Evolutionary conservation across 768 basidiomycete species (phyloP).

Genomic region (Mycena indigotica): DNA sequence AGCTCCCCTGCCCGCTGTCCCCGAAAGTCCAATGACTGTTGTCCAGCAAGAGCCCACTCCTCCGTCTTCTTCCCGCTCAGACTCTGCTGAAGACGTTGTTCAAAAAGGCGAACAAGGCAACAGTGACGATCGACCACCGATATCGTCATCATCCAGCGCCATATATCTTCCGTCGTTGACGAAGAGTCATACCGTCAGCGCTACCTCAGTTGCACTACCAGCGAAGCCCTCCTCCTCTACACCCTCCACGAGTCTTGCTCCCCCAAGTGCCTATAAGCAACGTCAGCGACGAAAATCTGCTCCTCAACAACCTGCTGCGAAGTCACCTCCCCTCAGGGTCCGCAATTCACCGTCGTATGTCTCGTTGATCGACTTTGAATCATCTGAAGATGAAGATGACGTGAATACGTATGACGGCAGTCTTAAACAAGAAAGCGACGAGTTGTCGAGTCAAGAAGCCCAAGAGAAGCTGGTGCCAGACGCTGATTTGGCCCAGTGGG

Average conservation of each 20-base stretch:
- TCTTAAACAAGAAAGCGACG: background rate
- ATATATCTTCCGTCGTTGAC: background rate
- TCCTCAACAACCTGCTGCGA: slow-evolving; percentile 1
- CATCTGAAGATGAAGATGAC: slow-evolving; percentile 11
- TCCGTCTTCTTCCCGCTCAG: no score
- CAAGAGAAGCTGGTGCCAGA: slow-evolving; percentile 9
- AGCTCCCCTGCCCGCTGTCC: background rate
- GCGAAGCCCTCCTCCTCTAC: background rate
- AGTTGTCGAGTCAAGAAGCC: background rate
- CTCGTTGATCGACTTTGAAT: slow-evolving; percentile 19
- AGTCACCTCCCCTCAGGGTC: slow-evolving; percentile 1
- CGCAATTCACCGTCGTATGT: slow-evolving; percentile 12
- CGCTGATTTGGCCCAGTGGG: slow-evolving; percentile 13
- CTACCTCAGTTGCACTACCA: background rate
- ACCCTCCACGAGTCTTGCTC: background rate
- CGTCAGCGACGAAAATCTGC: slow-evolving; percentile 6
- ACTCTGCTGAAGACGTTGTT: background rate
- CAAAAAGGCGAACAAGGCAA: no score
- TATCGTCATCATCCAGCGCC: background rate
- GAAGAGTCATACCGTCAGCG: no score
- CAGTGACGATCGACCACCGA: no score
- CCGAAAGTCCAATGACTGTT: background rate
- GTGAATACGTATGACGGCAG: slow-evolving; percentile 1
- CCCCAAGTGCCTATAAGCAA: background rate
- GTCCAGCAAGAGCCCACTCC: background rate